Conservation (phyloP, 192 early-diverging fungal species). For the Podila horticola region DNA sequence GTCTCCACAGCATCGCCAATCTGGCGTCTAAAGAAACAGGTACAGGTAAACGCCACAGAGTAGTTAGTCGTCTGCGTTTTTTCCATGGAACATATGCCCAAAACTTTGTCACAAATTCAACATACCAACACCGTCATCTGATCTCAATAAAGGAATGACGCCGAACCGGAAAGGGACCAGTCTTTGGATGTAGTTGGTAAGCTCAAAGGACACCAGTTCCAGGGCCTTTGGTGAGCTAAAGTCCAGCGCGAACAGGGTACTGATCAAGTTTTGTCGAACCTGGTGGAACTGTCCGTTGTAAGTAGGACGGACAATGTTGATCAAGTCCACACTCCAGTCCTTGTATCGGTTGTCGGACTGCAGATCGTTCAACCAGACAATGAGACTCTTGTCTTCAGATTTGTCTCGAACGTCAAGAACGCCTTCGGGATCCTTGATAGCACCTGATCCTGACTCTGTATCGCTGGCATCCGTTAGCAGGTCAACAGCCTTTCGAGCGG, state of each 20-base stretch:
- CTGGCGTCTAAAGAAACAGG: slow-evolving; percentile 12
- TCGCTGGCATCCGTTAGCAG: slow-evolving; percentile 41
- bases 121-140: slow-evolving; percentile 53
- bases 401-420: slow-evolving; percentile 85
- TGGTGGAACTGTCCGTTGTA: slow-evolving; percentile 79
- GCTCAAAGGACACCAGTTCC: slow-evolving; percentile 66
- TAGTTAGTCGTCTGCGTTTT: too few species aligned
- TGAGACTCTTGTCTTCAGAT: slow-evolving; percentile 53
- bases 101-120: neutral
- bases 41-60: too few species aligned
- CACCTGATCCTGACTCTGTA: slow-evolving; percentile 14
- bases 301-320: slow-evolving; percentile 66
- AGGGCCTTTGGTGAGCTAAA: slow-evolving; percentile 67
- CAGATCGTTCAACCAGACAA: slow-evolving; percentile 94
- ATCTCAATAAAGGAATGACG: slow-evolving; percentile 72
- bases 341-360: slow-evolving; percentile 84
- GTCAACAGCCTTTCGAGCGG: slow-evolving; percentile 51
- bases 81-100: neutral
- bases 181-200: slow-evolving; percentile 71
- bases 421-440: slow-evolving; percentile 30
- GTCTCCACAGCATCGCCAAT: slow-evolving; percentile 41
- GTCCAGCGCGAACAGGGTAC: slow-evolving; percentile 79
- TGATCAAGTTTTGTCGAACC: slow-evolving; percentile 83
- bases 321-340: slow-evolving; percentile 56
- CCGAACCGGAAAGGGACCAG: slow-evolving; percentile 90